These are phyloP conservation scores for Fraxinus excelsior DNA, from an alignment of 257 asterid genomes.

Conservation along the genomic window DNA sequence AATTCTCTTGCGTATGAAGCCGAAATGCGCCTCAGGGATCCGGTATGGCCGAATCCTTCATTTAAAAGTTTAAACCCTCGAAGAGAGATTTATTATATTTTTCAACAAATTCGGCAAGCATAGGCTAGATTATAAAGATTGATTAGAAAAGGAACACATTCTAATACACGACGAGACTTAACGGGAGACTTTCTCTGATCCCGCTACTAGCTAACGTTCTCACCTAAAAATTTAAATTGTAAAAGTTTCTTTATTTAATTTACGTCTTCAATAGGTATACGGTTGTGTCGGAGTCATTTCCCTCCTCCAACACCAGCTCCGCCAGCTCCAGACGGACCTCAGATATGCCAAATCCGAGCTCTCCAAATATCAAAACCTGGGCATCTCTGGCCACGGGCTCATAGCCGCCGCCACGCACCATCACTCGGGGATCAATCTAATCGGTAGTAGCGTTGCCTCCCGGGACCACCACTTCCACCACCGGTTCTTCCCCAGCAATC, in stretches of 20 bases:
- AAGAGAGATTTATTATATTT: too few relatives aligned
- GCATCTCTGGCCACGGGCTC: slow-evolving; percentile 29
- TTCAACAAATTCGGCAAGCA: too few relatives aligned
- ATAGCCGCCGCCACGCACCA: not conserved
- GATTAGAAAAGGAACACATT: too few relatives aligned
- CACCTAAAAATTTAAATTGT: too few relatives aligned
- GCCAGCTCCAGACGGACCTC: slow-evolving; percentile 71
- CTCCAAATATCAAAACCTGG: slow-evolving; percentile 61
- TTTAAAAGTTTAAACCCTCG: not conserved
- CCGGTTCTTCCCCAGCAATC: not conserved
- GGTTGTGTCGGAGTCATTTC: slow-evolving; percentile 55
- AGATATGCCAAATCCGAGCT: slow-evolving; percentile 75
- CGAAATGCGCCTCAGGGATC: slow-evolving; percentile 49
- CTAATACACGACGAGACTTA: too few relatives aligned
- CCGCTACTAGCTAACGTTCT: too few relatives aligned
- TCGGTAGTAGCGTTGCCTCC: not conserved
- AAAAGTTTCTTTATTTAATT: not conserved
- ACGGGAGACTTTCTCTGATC: too few relatives aligned
- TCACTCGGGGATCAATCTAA: not conserved
- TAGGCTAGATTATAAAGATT: too few relatives aligned
- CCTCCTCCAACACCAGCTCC: slow-evolving; percentile 68
- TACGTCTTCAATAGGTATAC: slow-evolving; percentile 22
- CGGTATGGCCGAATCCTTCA: slow-evolving; percentile 19
- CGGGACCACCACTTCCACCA: not conserved
- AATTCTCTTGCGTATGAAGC: slow-evolving; percentile 55